Base-by-base conservation (phyloP, 129 eudicot genomes). In the Arctium minus region DNA sequence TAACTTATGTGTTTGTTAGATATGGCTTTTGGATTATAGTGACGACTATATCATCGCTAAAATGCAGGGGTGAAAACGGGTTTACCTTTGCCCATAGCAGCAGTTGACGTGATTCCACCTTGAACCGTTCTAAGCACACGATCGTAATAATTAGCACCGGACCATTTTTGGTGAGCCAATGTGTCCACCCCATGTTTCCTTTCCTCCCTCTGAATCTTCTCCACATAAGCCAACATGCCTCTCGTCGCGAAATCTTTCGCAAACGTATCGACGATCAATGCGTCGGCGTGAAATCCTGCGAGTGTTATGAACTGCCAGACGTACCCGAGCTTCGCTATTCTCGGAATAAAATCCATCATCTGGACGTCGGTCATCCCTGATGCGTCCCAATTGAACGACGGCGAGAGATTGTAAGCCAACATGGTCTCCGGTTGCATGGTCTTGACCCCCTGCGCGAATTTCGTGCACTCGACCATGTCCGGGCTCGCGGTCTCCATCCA, bases 341-440 rank as follows among this genome's bases (percentile, higher is more conserved):
- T 88, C 1, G 99, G 98, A 15, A 96, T 96, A 74, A 96, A 96
- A 27, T 96, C 98, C 91, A 80, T 86, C 98, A 93, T 93, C 56
- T 96, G 97, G n/a, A 42, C 44, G 64, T 96, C 97, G 0, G 37
- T 96, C 99, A 96, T 96, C 2, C 98, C 98, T 0, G 99, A 93
- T 0, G 99, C 99, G n/a, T 96, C 99, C 99, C 99, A 96, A 73
- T 96, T 93, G 89, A 96, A 96, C 4, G 99, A 96, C 1, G 99
- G 99, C 1, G 99, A 96, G 1, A 96, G 89, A 74, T 96, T 96
- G 86, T 93, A 96, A 3, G 99, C 98, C 73, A 96, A 75, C 99
- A 96, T 96, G 3, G 83, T 86, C 77, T 96, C 92, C 0, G 99
- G 99, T 11, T 72, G 79, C 81, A 81, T 44, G 4, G 89, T 78